Conservation (phyloP, 2,329 filamentous ascomycete species). For the Escovopsis weberi region DNA sequence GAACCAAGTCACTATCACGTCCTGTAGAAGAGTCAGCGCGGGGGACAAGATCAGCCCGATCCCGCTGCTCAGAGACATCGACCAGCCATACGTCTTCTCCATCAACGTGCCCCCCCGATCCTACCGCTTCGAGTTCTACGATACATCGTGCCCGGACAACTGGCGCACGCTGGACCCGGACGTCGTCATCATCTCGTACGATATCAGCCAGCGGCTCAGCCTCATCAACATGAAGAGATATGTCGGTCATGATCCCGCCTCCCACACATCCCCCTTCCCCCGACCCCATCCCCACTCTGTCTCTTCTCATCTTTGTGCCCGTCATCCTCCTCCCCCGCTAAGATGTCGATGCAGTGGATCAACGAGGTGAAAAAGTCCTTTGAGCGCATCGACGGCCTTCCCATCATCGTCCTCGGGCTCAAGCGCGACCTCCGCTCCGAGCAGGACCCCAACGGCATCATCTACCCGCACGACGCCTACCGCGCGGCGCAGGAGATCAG, state of each 20-base stretch:
- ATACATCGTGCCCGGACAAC: constrained; percentile 42
- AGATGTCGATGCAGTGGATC: constrained; percentile 33
- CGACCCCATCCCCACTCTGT: neutral
- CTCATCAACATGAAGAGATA: constrained; percentile 43
- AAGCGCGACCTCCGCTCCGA: constrained; percentile 47
- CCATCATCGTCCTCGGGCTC: constrained; percentile 42
- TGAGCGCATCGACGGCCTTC: constrained; percentile 30
- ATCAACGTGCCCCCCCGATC: constrained; percentile 24
- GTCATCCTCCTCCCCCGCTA: constrained; percentile 1
- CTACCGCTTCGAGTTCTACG: constrained; percentile 44
- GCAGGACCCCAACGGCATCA: constrained; percentile 42
- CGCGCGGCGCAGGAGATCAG: constrained; percentile 41
- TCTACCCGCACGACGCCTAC: constrained; percentile 47
- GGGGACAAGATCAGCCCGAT: constrained; percentile 28
- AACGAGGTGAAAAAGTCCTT: constrained; percentile 38
- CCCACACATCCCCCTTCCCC: no score
- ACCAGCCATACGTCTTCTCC: constrained; percentile 48
- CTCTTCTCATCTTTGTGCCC: constrained; percentile 1
- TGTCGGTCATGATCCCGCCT: constrained; percentile 22
- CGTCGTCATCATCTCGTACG: constrained; percentile 45
- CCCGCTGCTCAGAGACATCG: constrained; percentile 38
- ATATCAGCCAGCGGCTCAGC: constrained; percentile 43
- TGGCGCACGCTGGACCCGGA: constrained; percentile 46
- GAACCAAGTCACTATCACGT: neutral
- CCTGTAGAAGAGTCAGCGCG: constrained; percentile 35